Evolutionary conservation across 2,329 filamentous ascomycete genomes (phyloP), one percentile per base, ranked within the genome.

Genomic region (Xylaria sp.): DNA sequence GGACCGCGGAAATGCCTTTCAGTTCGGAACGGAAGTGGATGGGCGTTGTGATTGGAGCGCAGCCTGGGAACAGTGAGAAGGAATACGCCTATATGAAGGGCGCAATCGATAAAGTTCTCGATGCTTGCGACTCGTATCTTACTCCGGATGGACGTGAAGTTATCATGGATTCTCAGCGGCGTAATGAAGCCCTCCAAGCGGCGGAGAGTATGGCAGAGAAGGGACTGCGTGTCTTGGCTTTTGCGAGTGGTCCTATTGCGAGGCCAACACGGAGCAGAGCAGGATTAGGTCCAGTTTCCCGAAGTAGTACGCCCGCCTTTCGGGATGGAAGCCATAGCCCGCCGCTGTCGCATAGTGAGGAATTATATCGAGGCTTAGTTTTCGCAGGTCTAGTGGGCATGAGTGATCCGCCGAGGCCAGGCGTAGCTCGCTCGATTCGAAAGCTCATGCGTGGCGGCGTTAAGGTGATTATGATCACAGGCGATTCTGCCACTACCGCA

Each of bases 11-110:
- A 79, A 94, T 93, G 0, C 94, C 96, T 0, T 99, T 99, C 80
- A 98, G 95, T 78, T 99, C 96, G 0, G 94, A 97, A 78, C 89
- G 95, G 65, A 99, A 99, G 81, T 99, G 95, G 95, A 99, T 99
- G 97, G 97, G 97, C 39, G 94, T 98, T 32, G 92, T 94, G 1
- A 92, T 98, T 73, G 89, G 89, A 51, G 83, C 85, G 24, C 85
- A 88, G 56, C 84, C 84, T 32, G 81, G 83, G 34, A 85, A 84
- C 67, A 82, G 83, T 62, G 90, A 92, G 45, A 89, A 90, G 69
- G 93, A 97, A 75, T 90, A 93, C 72, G 94, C 93, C 0, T 99
- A 98, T 79, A 93, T 98, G 83, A 99, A 99, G 79, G 97, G 96
- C 36, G 93, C 96, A 39, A 85, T 98, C 48, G 96, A 99, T 80